Conservation (phyloP, 2,329 filamentous ascomycete species). For the Ascochyta rabiei region DNA sequence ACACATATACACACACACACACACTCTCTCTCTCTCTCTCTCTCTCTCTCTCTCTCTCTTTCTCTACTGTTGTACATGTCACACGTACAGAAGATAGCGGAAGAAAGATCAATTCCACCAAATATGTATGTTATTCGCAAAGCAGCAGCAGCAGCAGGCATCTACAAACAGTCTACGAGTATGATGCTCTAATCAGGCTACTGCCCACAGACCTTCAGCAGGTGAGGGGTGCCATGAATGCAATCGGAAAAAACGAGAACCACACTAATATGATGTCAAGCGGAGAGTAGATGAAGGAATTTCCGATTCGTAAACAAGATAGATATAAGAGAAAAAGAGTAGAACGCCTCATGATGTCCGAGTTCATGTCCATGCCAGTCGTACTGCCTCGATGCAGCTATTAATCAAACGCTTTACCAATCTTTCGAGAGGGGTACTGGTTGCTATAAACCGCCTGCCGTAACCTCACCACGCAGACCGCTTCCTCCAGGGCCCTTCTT, state of each 20-base stretch:
- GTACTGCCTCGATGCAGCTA: slow-evolving; percentile 9
- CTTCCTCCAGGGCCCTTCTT: slow-evolving; percentile 56
- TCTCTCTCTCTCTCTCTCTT: no score
- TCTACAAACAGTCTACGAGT: slow-evolving; percentile 3
- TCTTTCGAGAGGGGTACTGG: slow-evolving; percentile 34
- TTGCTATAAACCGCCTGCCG: slow-evolving; percentile 43
- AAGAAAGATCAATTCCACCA: background rate
- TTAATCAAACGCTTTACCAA: slow-evolving; percentile 31
- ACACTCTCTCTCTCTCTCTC: no score
- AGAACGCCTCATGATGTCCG: slow-evolving; percentile 30
- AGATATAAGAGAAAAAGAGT: slow-evolving; percentile 12
- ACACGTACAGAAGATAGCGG: no score
- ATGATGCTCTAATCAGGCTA: slow-evolving; percentile 3
- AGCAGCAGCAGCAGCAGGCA: slow-evolving; percentile 9
- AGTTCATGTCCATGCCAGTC: slow-evolving; percentile 18
- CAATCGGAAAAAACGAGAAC: slow-evolving; percentile 10
- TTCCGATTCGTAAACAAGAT: slow-evolving; percentile 7
- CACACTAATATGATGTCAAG: slow-evolving; percentile 7
- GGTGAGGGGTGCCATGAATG: background rate
- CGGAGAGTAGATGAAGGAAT: slow-evolving; percentile 6
- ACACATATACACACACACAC: no score
- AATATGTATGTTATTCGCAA: background rate
- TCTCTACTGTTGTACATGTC: no score
- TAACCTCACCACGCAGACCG: slow-evolving; percentile 53
- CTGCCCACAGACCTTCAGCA: background rate